These are phyloP conservation scores for Brassica nigra DNA, from an alignment of 345 rosid species.

Conservation along the genomic window DNA sequence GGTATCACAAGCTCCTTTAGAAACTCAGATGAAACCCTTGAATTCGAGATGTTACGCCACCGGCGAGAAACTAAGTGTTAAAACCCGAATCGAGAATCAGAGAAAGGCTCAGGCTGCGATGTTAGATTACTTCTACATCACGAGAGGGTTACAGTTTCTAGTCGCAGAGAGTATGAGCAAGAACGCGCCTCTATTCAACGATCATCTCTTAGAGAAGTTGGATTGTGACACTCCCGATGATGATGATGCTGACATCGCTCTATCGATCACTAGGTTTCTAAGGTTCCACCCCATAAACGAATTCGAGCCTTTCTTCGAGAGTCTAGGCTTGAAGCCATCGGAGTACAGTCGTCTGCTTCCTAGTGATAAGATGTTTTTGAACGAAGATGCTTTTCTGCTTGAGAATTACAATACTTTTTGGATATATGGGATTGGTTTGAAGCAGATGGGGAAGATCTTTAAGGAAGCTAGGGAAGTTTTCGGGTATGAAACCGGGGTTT, in stretches of 20 bases:
- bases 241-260: slow-evolving; percentile 39
- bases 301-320: slow-evolving; percentile 79
- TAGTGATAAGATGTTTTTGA: slow-evolving; percentile 51
- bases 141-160: slow-evolving; percentile 53
- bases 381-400: slow-evolving; percentile 59
- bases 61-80: slow-evolving; percentile 11
- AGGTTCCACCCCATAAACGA: slow-evolving; percentile 76
- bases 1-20: neutral
- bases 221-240: slow-evolving; percentile 33
- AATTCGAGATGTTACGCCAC: slow-evolving; percentile 2
- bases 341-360: slow-evolving; percentile 59
- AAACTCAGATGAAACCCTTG: slow-evolving; percentile 1
- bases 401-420: slow-evolving; percentile 66
- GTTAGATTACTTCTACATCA: slow-evolving; percentile 61
- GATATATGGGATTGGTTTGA: slow-evolving; percentile 54
- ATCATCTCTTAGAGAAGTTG: slow-evolving; percentile 43
- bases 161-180: slow-evolving; percentile 68
- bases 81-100: neutral
- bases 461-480: slow-evolving; percentile 61
- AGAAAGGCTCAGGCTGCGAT: slow-evolving; percentile 58
- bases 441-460: slow-evolving; percentile 58
- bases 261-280: slow-evolving; percentile 49
- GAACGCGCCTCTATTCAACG: slow-evolving; percentile 60
- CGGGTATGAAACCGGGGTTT: slow-evolving; percentile 47
- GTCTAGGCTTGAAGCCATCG: slow-evolving; percentile 56